Evolutionary conservation across 2,329 filamentous ascomycete species (phyloP).

Genomic region (Cordyceps tenuipes): DNA sequence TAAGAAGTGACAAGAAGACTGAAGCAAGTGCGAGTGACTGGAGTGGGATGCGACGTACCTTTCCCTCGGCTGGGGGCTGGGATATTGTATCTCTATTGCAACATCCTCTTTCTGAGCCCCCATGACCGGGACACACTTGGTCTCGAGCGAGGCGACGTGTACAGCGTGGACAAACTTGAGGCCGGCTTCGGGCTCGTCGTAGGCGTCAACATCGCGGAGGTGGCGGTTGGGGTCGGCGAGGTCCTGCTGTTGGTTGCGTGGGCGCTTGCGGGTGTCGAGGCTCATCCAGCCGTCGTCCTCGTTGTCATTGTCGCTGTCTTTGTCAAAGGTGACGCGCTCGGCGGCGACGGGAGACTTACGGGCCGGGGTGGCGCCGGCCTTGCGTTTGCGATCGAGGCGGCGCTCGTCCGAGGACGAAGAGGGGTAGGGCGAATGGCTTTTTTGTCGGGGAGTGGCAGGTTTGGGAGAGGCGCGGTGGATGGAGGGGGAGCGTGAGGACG

Average conservation of each 20-base stretch:
- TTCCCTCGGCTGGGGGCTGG: constrained; percentile 62
- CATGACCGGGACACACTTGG: constrained; percentile 43
- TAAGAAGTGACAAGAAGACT: neutral
- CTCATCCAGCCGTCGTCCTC: constrained; percentile 45
- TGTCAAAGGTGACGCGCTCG: constrained; percentile 42
- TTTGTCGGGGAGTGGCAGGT: constrained; percentile 26
- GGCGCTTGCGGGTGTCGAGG: constrained; percentile 40
- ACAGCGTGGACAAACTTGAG: constrained; percentile 50
- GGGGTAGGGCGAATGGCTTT: constrained; percentile 35
- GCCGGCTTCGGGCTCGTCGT: constrained; percentile 33
- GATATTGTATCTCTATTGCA: constrained; percentile 71
- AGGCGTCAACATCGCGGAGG: constrained; percentile 38
- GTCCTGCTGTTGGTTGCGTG: constrained; percentile 34
- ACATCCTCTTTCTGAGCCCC: constrained; percentile 44
- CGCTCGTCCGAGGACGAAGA: constrained; percentile 30
- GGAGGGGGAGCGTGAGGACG: constrained; percentile 26
- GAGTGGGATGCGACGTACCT: constrained; percentile 37
- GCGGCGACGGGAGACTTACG: constrained; percentile 36
- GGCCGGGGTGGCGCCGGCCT: constrained; percentile 25
- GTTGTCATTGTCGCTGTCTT: constrained; percentile 41
- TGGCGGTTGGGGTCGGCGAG: constrained; percentile 39
- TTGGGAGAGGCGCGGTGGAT: constrained; percentile 34
- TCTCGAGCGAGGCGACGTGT: constrained; percentile 43
- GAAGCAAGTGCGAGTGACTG: neutral
- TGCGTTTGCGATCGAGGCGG: constrained; percentile 39